Percentiles rank a stretch among this genome's conserved stretches.
Conservation (phyloP, 768 basidiomycete species). For the Cyathus striatus region DNA sequence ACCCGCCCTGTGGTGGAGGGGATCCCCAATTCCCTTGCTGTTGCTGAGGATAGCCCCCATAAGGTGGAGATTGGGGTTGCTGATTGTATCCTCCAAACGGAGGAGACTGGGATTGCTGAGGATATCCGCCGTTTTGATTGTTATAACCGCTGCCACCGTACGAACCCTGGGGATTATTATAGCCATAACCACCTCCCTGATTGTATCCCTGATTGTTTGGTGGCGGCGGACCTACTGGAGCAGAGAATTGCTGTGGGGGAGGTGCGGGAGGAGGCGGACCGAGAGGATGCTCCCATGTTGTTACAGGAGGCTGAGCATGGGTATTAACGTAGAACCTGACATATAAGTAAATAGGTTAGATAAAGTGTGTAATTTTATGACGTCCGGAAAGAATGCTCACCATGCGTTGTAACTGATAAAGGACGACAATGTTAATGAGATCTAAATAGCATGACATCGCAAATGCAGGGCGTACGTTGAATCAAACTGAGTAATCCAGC, state of each 20-base stretch:
- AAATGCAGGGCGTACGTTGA: slow-evolving; percentile 48
- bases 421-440: slow-evolving; percentile 8
- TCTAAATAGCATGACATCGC: slow-evolving; percentile 17
- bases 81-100: slow-evolving; percentile 15
- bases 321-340: slow-evolving; percentile 79
- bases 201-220: slow-evolving; percentile 23
- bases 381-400: too few species aligned
- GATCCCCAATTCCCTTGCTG: slow-evolving; percentile 1
- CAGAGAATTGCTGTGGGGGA: slow-evolving; percentile 27
- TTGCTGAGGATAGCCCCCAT: not conserved
- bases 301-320: slow-evolving; percentile 50
- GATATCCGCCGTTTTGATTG: slow-evolving; percentile 22
- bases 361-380: too few species aligned
- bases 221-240: slow-evolving; percentile 44
- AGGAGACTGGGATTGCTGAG: not conserved
- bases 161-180: not conserved
- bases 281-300: slow-evolving; percentile 69
- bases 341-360: too few species aligned
- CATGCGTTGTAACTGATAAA: slow-evolving; percentile 49
- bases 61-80: slow-evolving; percentile 15
- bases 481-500: slow-evolving; percentile 70
- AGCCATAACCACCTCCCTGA: slow-evolving; percentile 5
- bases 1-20: not conserved
- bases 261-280: slow-evolving; percentile 35
- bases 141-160: slow-evolving; percentile 14